phyloP scores from a whole-genome alignment of 352 stramenopile species.

The Sclerospora graminicola region DNA sequence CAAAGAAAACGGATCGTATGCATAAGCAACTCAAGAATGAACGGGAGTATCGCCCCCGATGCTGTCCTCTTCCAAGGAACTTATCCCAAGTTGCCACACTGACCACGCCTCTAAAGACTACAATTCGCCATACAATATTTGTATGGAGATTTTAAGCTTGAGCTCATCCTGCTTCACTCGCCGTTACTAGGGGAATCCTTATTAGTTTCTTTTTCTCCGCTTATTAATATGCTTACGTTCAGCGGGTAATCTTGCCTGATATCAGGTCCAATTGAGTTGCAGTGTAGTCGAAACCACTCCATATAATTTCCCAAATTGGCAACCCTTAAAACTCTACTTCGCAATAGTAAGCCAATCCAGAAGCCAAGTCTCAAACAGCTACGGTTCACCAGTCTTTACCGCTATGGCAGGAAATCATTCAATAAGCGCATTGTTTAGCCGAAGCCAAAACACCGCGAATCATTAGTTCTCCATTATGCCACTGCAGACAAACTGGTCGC shows the following conservation, averaged over 20 bases:
- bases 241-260: slow-evolving; percentile 14
- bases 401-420: slow-evolving; percentile 3
- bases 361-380: slow-evolving; percentile 1
- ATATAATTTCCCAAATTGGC: slow-evolving; percentile 5
- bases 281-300: not conserved
- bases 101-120: not conserved
- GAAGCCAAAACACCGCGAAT: slow-evolving; percentile 12
- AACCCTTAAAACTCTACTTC: slow-evolving; percentile 3
- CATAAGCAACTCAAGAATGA: slow-evolving; percentile 26
- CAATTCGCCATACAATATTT: not conserved
- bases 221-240: slow-evolving; percentile 4
- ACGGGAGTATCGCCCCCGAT: slow-evolving; percentile 71
- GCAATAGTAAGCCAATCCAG: slow-evolving; percentile 5
- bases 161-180: not conserved
- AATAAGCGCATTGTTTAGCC: slow-evolving; percentile 5
- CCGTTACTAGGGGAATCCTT: not conserved
- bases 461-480: slow-evolving; percentile 5
- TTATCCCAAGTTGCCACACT: not conserved
- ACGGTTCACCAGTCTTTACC: slow-evolving; percentile 5
- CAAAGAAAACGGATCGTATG: slow-evolving; percentile 50
- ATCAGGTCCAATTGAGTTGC: slow-evolving; percentile 12
- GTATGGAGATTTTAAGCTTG: not conserved
- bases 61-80: not conserved
- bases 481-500: no score
- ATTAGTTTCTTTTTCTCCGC: not conserved